phyloP scores from a whole-genome alignment of 2,329 filamentous ascomycete genomes.

The Penicillium corylophilum region DNA sequence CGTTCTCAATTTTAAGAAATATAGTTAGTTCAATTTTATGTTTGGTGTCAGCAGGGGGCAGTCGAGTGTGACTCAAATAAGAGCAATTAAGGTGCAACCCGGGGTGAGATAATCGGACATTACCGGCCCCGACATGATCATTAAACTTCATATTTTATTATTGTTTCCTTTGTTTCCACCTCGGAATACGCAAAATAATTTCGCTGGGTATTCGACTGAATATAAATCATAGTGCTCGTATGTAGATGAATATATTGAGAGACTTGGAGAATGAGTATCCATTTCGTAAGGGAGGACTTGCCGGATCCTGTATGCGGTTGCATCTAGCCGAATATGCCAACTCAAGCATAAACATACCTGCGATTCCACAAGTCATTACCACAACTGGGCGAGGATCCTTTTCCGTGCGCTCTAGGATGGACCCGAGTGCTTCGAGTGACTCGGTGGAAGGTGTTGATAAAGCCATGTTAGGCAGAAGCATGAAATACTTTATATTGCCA shows the following conservation, averaged over 20 bases:
- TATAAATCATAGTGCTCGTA: constrained; percentile 10
- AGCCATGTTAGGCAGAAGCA: background rate
- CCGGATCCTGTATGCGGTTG: constrained; percentile 5
- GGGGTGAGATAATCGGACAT: too few relatives aligned
- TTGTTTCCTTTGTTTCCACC: background rate
- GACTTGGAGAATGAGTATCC: background rate
- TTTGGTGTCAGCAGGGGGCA: too few relatives aligned
- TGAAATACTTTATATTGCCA: background rate
- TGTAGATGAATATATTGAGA: constrained; percentile 11
- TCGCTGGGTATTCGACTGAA: constrained; percentile 9
- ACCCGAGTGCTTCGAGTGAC: constrained; percentile 3
- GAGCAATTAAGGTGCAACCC: too few relatives aligned
- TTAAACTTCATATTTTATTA: too few relatives aligned
- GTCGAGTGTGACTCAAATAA: too few relatives aligned
- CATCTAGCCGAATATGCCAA: background rate
- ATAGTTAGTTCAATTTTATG: too few relatives aligned
- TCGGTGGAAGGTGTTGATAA: background rate
- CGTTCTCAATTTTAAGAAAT: too few relatives aligned
- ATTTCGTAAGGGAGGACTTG: constrained; percentile 15
- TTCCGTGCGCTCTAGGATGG: constrained; percentile 3
- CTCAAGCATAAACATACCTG: constrained; percentile 1
- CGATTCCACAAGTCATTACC: constrained; percentile 12
- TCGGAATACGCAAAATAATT: constrained; percentile 2
- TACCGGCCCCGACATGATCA: too few relatives aligned
- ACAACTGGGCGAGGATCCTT: constrained; percentile 9